Percentiles rank a stretch among this genome's conserved stretches.
Evolutionary conservation across 116 monocot genomes (phyloP).

Genomic region (Papilionanthe hybrid): DNA sequence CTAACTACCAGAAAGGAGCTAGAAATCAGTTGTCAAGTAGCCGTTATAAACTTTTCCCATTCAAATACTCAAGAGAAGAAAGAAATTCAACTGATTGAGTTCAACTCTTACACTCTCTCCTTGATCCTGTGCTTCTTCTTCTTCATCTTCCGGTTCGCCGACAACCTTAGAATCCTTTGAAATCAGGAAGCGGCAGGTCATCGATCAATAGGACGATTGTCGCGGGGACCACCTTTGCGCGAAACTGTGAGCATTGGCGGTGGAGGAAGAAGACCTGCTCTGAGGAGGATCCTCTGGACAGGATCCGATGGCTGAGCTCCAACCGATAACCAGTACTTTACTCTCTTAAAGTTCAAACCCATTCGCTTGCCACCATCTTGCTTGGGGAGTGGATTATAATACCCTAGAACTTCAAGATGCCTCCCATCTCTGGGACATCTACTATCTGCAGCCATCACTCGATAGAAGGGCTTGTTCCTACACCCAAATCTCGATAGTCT

Average conservation of each 20-base stretch:
- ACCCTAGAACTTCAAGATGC: constrained; percentile 83
- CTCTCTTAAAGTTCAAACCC: constrained; percentile 10
- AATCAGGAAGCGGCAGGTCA: constrained; percentile 34
- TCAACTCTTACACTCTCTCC: no score
- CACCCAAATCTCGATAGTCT: constrained; percentile 76
- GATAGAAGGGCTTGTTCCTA: constrained; percentile 77
- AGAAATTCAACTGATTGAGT: no score
- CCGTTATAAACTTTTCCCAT: no score
- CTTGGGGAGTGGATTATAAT: constrained; percentile 60
- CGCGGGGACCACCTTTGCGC: constrained; percentile 52
- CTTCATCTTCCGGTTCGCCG: background rate
- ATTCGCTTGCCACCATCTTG: constrained; percentile 13
- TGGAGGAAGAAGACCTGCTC: constrained; percentile 58
- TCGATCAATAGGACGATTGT: constrained; percentile 37
- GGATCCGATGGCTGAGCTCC: no score
- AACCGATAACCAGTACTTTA: no score
- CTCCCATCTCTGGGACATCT: constrained; percentile 75
- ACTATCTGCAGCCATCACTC: constrained; percentile 85
- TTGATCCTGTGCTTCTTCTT: no score
- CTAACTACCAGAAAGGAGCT: no score
- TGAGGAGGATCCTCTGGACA: no score
- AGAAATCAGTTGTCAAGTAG: no score
- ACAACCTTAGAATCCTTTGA: background rate
- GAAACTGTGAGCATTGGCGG: constrained; percentile 46
- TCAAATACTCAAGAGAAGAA: no score